These are phyloP conservation scores for Fusarium decemcellulare DNA, from an alignment of 2,329 filamentous ascomycete species.

Conservation along the genomic window DNA sequence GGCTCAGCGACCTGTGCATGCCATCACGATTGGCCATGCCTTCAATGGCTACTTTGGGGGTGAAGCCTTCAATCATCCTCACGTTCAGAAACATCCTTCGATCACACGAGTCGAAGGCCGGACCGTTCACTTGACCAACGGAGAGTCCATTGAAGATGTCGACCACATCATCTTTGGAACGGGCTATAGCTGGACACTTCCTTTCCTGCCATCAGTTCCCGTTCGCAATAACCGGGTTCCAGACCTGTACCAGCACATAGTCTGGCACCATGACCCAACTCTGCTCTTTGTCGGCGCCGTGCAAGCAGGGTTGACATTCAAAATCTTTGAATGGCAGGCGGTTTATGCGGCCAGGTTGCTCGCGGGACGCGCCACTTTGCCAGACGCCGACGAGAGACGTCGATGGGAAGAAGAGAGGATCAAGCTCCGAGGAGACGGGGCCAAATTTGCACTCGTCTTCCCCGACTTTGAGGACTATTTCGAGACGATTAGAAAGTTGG, in stretches of 20 bases:
- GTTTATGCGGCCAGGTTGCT: constrained; percentile 72
- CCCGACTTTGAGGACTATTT: constrained; percentile 77
- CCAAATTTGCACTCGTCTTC: constrained; percentile 68
- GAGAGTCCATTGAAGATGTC: constrained; percentile 64
- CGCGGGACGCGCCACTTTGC: constrained; percentile 66
- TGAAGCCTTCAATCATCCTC: constrained; percentile 71
- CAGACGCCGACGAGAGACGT: constrained; percentile 62
- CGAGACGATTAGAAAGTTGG: constrained; percentile 65
- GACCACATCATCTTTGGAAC: constrained; percentile 77
- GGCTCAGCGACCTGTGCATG: constrained; percentile 62
- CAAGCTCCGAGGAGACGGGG: constrained; percentile 67
- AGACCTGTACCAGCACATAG: constrained; percentile 70
- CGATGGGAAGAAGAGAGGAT: constrained; percentile 72
- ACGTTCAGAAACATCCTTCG: constrained; percentile 61
- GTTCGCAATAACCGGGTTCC: constrained; percentile 69
- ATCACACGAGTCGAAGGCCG: constrained; percentile 61
- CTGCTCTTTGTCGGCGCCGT: constrained; percentile 72
- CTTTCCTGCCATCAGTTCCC: constrained; percentile 68
- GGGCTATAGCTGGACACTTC: constrained; percentile 74
- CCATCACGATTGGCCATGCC: constrained; percentile 63
- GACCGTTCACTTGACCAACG: constrained; percentile 70
- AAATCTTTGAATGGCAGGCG: constrained; percentile 78
- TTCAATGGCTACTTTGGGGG: constrained; percentile 70
- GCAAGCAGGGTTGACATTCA: constrained; percentile 73
- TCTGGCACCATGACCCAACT: constrained; percentile 67